These are phyloP conservation scores for Jatropha multifida DNA, from an alignment of 441 rosid genomes.

Conservation along the genomic window DNA sequence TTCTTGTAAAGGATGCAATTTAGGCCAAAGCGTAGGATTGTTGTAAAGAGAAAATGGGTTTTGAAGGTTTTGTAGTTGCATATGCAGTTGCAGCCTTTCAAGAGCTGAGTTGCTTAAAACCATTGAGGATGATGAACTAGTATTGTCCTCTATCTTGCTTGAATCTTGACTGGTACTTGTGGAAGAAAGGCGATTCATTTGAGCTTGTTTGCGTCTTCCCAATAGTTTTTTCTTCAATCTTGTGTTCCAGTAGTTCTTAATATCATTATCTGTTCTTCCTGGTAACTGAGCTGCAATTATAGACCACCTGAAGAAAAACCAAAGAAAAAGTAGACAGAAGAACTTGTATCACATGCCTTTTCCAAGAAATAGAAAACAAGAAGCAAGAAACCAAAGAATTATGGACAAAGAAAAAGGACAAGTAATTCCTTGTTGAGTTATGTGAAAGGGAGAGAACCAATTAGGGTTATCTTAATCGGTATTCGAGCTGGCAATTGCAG, in stretches of 20 bases:
- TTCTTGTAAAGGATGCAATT: slow-evolving; percentile 62
- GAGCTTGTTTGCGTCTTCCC: slow-evolving; percentile 68
- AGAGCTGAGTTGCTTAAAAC: slow-evolving; percentile 74
- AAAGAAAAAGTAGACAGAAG: not conserved
- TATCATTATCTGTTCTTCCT: slow-evolving; percentile 94
- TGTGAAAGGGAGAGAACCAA: slow-evolving; percentile 7
- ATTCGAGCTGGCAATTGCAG: not conserved
- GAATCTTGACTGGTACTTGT: slow-evolving; percentile 25
- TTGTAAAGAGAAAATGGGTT: slow-evolving; percentile 65
- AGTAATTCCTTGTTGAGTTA: slow-evolving; percentile 21
- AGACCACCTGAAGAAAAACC: slow-evolving; percentile 63
- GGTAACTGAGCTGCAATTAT: slow-evolving; percentile 98
- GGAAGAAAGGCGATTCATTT: slow-evolving; percentile 28
- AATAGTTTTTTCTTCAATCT: slow-evolving; percentile 89
- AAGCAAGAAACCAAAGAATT: slow-evolving; percentile 17
- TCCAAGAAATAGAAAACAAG: slow-evolving; percentile 16
- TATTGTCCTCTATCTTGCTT: slow-evolving; percentile 25
- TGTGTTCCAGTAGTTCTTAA: slow-evolving; percentile 95
- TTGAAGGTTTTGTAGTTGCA: slow-evolving; percentile 79
- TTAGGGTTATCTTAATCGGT: not conserved
- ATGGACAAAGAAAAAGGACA: slow-evolving; percentile 38
- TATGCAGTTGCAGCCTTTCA: slow-evolving; percentile 91
- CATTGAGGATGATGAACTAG: slow-evolving; percentile 37
- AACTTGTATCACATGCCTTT: slow-evolving; percentile 8
- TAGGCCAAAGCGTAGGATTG: slow-evolving; percentile 79